Base-by-base conservation (phyloP, 306 rosid species). In the Crataegus laevigata region DNA sequence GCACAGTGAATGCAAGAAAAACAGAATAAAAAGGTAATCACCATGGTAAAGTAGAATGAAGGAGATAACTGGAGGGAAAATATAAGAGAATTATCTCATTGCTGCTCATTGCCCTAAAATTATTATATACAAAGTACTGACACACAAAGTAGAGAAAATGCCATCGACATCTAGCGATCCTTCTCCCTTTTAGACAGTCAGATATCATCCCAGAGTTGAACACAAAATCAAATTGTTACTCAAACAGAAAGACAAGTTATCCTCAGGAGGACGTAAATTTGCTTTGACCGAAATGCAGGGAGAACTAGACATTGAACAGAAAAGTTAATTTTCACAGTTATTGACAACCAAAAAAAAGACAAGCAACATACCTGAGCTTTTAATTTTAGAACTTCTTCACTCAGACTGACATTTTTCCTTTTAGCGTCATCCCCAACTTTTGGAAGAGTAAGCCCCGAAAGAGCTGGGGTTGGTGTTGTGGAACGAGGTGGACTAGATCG, bases 401-500 rank as follows among this genome's bases (percentile, higher is more conserved):
- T 82, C 73, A 92, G 91, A 84, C 88, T 80, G 80, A 85, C 93
- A 26, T 89, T 90, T 13, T 83, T 88, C 83, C 85, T 79, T 79
- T 86, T 89, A 69, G 90, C 86, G 76, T 85, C 96, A 84, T 85
- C 88, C 75, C 80, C 91, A 69, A 74, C 88, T 73, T 88, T 87
- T 59, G 97, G 88, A 26, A 88, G 75, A 29, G 82, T 79, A 75
- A 88, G 89, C 73, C 88, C 91, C 58, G 90, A 88, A 14, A 92
- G 78, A 62, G 87, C 82, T 74, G 91, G 91, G 66, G 90, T 87
- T 30, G 93, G 91, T 57, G 97, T 88, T 28, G 89, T 88, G 57
- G 93, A 80, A 54, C 90, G 91, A 74, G 97, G 91, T 58, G 96
- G 96, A 80, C 93, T 92, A 21, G 93, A 85, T 45, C 91, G 85